A percentile compares a stretch with the other conserved stretches of the same genome.
phyloP scores from a whole-genome alignment of 257 asterid species.

The Ballota nigra region DNA sequence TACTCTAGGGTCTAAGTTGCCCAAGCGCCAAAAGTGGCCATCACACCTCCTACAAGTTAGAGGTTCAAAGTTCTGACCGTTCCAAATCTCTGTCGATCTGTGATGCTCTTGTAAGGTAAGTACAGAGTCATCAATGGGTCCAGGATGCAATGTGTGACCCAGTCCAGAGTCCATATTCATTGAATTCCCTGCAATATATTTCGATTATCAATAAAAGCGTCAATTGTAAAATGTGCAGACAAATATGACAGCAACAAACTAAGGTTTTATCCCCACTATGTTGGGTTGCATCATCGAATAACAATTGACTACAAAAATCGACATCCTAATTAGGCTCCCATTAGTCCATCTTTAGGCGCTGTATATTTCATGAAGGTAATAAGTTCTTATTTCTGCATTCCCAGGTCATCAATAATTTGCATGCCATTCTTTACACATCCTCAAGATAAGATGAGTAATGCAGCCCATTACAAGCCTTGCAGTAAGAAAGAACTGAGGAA shows the following conservation, averaged over 20 bases:
- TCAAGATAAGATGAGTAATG: neutral
- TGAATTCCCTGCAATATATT: conserved; percentile 20
- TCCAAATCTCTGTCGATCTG: conserved; percentile 73
- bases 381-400: conserved; percentile 14
- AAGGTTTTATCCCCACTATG: neutral
- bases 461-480: neutral
- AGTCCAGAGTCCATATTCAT: conserved; percentile 43
- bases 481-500: conserved; percentile 3
- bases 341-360: neutral
- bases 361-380: neutral
- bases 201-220: neutral
- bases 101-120: conserved; percentile 72
- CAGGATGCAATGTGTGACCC: conserved; percentile 64
- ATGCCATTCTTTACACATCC: neutral
- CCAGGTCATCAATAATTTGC: neutral
- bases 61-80: conserved; percentile 75
- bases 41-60: conserved; percentile 75
- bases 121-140: conserved; percentile 66
- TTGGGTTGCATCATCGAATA: neutral
- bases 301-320: neutral
- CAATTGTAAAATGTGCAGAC: neutral
- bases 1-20: conserved; percentile 60
- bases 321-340: neutral
- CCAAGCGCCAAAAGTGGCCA: conserved; percentile 89
- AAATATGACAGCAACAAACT: neutral